Evolutionary conservation across 306 rosid species (phyloP).

Genomic region (Vigna trinervia): DNA sequence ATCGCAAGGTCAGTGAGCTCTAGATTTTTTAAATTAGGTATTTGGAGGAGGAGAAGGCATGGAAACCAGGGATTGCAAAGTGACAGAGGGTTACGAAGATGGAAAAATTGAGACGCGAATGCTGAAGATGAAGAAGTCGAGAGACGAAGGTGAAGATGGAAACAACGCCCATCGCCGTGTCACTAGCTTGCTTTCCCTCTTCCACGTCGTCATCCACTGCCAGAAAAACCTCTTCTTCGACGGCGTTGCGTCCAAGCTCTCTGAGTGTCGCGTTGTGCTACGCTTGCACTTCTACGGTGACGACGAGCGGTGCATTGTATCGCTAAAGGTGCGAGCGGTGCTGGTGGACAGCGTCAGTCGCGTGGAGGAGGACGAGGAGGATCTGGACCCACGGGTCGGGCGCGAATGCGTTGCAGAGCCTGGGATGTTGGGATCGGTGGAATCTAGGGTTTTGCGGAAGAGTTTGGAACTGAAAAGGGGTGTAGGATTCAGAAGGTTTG

Average conservation of each 20-base stretch:
- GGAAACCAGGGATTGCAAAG: no score
- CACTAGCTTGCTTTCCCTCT: constrained; percentile 58
- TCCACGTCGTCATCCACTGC: constrained; percentile 64
- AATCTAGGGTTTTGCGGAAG: constrained; percentile 80
- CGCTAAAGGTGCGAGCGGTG: constrained; percentile 80
- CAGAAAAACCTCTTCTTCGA: constrained; percentile 91
- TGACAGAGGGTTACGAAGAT: no score
- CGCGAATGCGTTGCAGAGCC: constrained; percentile 72
- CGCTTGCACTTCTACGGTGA: constrained; percentile 76
- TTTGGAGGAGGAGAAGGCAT: no score
- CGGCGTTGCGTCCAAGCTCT: constrained; percentile 69
- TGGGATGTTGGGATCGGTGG: constrained; percentile 53
- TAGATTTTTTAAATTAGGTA: no score
- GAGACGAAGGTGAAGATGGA: no score
- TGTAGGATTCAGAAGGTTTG: constrained; percentile 1
- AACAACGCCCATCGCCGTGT: constrained; percentile 53
- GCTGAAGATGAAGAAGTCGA: no score
- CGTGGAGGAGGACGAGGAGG: constrained; percentile 95
- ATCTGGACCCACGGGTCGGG: constrained; percentile 60
- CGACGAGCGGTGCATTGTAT: constrained; percentile 63
- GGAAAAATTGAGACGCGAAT: no score
- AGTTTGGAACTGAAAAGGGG: constrained; percentile 68
- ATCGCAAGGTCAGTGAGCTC: no score
- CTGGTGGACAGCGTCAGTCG: constrained; percentile 83
- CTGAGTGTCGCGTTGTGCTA: constrained; percentile 64